phyloP scores from a whole-genome alignment of 768 basidiomycete species.

The Naganishia onofrii region DNA sequence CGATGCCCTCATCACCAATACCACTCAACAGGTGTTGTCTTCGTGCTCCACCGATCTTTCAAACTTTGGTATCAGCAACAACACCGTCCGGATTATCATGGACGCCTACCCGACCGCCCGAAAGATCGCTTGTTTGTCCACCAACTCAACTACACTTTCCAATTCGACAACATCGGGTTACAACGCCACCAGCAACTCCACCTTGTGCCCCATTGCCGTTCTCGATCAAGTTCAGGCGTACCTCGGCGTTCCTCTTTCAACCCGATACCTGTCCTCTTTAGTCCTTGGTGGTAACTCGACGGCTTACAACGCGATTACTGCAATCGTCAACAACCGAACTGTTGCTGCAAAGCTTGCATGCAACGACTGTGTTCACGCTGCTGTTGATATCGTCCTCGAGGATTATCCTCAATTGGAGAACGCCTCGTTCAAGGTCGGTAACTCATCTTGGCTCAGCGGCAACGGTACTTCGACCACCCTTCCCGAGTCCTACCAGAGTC shows the following conservation, averaged over 20 bases:
- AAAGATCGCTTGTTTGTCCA: slow-evolving; percentile 44
- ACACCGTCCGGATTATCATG: slow-evolving; percentile 34
- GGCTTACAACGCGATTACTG: slow-evolving; percentile 33
- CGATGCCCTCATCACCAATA: slow-evolving; percentile 34
- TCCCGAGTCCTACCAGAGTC: slow-evolving; percentile 19
- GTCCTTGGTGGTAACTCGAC: slow-evolving; percentile 41
- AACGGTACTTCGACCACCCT: slow-evolving; percentile 38
- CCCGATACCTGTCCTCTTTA: slow-evolving; percentile 35
- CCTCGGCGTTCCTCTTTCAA: slow-evolving; percentile 45
- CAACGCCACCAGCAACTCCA: slow-evolving; percentile 42
- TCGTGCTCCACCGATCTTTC: slow-evolving; percentile 24
- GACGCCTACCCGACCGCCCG: slow-evolving; percentile 44
- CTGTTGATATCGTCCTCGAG: slow-evolving; percentile 40
- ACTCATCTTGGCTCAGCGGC: slow-evolving; percentile 23
- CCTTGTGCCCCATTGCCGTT: slow-evolving; percentile 46
- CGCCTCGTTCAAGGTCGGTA: slow-evolving; percentile 17
- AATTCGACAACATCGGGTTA: slow-evolving; percentile 31
- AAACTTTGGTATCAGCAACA: slow-evolving; percentile 13
- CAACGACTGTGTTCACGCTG: slow-evolving; percentile 47
- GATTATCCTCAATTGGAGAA: slow-evolving; percentile 28
- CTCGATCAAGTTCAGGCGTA: slow-evolving; percentile 42
- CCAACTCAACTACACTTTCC: slow-evolving; percentile 19
- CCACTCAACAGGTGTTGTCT: slow-evolving; percentile 27
- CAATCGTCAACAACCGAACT: slow-evolving; percentile 33
- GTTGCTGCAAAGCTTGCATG: slow-evolving; percentile 39